Evolutionary conservation across 208 protist genomes (phyloP).

Genomic region (Phytomonas francai): DNA sequence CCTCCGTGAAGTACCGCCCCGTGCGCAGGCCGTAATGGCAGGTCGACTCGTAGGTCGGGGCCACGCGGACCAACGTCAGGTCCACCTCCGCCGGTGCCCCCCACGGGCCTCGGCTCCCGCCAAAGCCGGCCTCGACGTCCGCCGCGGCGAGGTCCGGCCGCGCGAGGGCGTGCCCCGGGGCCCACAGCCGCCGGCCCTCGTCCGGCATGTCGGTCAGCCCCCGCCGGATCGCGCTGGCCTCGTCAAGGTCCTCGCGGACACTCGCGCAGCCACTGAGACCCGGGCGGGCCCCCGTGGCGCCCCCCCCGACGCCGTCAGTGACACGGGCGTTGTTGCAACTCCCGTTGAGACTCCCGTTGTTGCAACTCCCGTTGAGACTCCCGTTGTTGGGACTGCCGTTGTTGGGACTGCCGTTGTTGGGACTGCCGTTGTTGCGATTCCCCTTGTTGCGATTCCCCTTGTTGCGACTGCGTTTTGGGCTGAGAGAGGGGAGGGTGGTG

Average conservation of each 20-base stretch:
- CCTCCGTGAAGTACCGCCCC: constrained; percentile 60
- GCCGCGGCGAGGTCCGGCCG: constrained; percentile 20
- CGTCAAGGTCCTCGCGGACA: background rate
- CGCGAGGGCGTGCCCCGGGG: constrained; percentile 29
- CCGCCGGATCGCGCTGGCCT: constrained; percentile 11
- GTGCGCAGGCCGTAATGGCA: constrained; percentile 76
- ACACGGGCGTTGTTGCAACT: background rate
- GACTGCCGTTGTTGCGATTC: background rate
- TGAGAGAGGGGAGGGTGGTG: constrained; percentile 29
- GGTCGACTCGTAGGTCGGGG: constrained; percentile 64
- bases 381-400: background rate
- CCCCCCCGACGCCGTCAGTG: constrained; percentile 3
- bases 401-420: background rate
- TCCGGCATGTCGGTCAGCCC: constrained; percentile 42
- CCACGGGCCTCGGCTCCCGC: constrained; percentile 48
- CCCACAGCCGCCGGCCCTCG: constrained; percentile 46
- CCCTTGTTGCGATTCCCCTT: background rate
- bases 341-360: too few relatives aligned
- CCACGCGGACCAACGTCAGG: constrained; percentile 63
- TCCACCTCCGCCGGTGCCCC: constrained; percentile 41
- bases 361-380: background rate
- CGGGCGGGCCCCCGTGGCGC: background rate
- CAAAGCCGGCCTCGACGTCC: constrained; percentile 30
- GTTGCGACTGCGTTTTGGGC: constrained; percentile 9
- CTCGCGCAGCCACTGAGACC: background rate